These are phyloP conservation scores for Pseudogymnoascus sp. DNA, from an alignment of 2,329 filamentous ascomycete species.

Conservation along the genomic window DNA sequence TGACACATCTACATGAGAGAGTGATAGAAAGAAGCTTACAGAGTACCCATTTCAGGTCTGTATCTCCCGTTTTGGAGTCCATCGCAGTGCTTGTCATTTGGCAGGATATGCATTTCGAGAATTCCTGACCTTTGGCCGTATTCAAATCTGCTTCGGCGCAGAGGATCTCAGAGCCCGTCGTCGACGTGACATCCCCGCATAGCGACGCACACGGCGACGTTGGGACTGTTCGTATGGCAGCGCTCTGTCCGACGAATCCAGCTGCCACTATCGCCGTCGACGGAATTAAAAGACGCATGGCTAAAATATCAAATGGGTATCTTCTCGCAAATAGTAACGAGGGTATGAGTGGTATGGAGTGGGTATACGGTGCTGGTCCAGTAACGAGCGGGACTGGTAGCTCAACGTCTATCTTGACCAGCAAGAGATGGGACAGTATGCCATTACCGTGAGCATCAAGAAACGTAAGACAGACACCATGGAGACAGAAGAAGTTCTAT, in stretches of 20 bases:
- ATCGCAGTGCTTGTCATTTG: slow-evolving; percentile 44
- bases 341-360: neutral
- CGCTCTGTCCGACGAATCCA: neutral
- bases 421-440: slow-evolving; percentile 6
- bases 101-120: slow-evolving; percentile 43
- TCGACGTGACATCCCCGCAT: slow-evolving; percentile 12
- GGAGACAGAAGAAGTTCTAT: slow-evolving; percentile 1
- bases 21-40: slow-evolving; percentile 38
- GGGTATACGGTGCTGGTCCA: neutral
- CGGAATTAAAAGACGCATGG: slow-evolving; percentile 6
- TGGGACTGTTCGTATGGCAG: neutral
- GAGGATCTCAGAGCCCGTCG: slow-evolving; percentile 11
- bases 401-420: slow-evolving; percentile 9
- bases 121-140: slow-evolving; percentile 16
- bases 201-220: slow-evolving; percentile 11
- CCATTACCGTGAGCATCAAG: neutral
- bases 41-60: slow-evolving; percentile 48
- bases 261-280: slow-evolving; percentile 2
- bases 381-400: neutral
- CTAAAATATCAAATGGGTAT: slow-evolving; percentile 10
- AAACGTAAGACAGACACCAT: neutral
- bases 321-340: neutral
- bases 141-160: slow-evolving; percentile 10
- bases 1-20: neutral
- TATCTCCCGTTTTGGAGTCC: slow-evolving; percentile 33